A percentile compares a stretch with the other conserved stretches of the same genome.
Conservation (phyloP, 2,329 filamentous ascomycete species). For the Orbilia brochopaga region DNA sequence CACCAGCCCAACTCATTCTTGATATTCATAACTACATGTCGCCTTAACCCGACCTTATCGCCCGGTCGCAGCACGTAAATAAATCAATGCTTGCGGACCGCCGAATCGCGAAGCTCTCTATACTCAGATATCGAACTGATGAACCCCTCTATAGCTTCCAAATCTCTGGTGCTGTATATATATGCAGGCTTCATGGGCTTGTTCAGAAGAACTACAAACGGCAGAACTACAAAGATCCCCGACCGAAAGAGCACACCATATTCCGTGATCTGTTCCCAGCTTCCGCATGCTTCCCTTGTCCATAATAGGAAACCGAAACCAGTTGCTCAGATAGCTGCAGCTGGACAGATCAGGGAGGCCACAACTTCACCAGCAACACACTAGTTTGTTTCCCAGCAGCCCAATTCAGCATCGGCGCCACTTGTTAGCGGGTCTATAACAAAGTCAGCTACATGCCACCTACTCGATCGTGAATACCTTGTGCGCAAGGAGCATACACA, state of each 20-base stretch:
- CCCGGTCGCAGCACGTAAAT: constrained; percentile 41
- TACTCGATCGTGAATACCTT: not conserved
- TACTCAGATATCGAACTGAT: constrained; percentile 4
- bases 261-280: constrained; percentile 34
- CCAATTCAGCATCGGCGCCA: not conserved
- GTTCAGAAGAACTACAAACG: constrained; percentile 12
- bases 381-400: not conserved
- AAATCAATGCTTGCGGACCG: constrained; percentile 7
- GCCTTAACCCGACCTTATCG: too few species aligned
- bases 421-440: not conserved
- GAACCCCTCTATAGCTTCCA: constrained; percentile 2
- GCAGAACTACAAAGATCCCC: too few species aligned
- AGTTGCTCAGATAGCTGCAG: not conserved
- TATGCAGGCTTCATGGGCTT: too few species aligned
- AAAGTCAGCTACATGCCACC: not conserved
- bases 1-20: not conserved
- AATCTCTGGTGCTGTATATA: too few species aligned
- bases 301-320: not conserved
- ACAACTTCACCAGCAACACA: constrained; percentile 33
- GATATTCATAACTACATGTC: constrained; percentile 28
- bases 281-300: constrained; percentile 25
- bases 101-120: constrained; percentile 20
- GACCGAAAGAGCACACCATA: constrained; percentile 34
- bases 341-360: constrained; percentile 24
- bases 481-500: too few species aligned